These are phyloP conservation scores for Tubosaeta sp. DNA, from an alignment of 768 basidiomycete species.

Conservation along the genomic window DNA sequence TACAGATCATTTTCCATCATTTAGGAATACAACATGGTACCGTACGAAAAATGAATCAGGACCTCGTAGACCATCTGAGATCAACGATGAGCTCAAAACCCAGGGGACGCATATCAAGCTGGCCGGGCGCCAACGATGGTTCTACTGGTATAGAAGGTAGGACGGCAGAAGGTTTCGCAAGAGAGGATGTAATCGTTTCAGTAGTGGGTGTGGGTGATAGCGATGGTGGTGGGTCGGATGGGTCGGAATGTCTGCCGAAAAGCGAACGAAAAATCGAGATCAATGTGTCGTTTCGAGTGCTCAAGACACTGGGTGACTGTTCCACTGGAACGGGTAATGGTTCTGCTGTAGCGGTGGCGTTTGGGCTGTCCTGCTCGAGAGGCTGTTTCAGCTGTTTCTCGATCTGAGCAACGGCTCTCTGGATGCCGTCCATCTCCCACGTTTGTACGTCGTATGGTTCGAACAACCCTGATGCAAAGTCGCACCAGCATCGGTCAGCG, in stretches of 20 bases:
- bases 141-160: slow-evolving; percentile 14
- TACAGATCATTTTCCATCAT: slow-evolving; percentile 11
- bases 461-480: slow-evolving; percentile 64
- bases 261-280: slow-evolving; percentile 23
- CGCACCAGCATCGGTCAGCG: slow-evolving; percentile 84
- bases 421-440: slow-evolving; percentile 70
- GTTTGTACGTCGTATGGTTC: slow-evolving; percentile 71
- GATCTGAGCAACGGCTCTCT: slow-evolving; percentile 37
- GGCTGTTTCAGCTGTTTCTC: slow-evolving; percentile 28
- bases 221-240: background rate
- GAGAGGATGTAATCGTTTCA: background rate
- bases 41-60: slow-evolving; percentile 14
- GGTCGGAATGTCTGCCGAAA: slow-evolving; percentile 14
- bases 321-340: slow-evolving; percentile 16
- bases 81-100: slow-evolving; percentile 73
- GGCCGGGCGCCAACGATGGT: slow-evolving; percentile 35
- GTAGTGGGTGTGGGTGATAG: background rate
- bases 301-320: slow-evolving; percentile 1
- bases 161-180: background rate
- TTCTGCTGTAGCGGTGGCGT: slow-evolving; percentile 23
- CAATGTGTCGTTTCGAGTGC: slow-evolving; percentile 16
- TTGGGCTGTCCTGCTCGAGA: slow-evolving; percentile 20
- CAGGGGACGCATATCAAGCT: slow-evolving; percentile 70
- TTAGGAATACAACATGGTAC: slow-evolving; percentile 19
- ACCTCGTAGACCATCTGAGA: slow-evolving; percentile 55